phyloP scores from a whole-genome alignment of 108 stramenopile genomes.

The Nitzschia sp. region DNA sequence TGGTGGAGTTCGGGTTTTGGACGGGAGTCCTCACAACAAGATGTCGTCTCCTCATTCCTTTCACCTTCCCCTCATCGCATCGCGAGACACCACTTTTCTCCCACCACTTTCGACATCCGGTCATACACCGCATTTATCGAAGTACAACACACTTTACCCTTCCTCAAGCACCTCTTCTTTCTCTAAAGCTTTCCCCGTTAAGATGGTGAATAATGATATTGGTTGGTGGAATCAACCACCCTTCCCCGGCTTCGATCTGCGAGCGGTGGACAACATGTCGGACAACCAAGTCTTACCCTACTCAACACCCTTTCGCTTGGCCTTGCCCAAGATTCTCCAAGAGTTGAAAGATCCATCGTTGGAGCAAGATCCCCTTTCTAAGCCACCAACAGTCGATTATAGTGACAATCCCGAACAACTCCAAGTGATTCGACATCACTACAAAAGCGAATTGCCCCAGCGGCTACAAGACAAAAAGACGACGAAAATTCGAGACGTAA shows the following conservation, averaged over 20 bases:
- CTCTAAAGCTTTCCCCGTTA: too few species aligned
- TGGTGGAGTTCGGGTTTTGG: too few species aligned
- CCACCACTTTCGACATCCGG: too few species aligned
- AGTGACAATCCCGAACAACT: slow-evolving; percentile 13
- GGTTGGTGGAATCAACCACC: neutral
- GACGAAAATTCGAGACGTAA: neutral
- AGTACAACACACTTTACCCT: too few species aligned
- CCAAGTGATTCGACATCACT: slow-evolving; percentile 8
- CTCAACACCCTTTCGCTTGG: neutral
- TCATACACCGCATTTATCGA: too few species aligned
- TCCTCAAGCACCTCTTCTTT: too few species aligned
- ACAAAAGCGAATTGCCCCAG: slow-evolving; percentile 7
- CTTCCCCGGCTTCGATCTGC: neutral
- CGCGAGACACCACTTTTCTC: too few species aligned
- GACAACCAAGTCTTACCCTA: neutral
- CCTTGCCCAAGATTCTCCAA: neutral
- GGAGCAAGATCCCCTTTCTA: neutral
- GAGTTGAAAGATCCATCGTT: neutral
- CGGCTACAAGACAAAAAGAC: neutral
- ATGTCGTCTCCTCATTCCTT: too few species aligned
- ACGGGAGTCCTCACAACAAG: too few species aligned
- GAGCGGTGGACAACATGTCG: neutral
- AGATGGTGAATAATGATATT: neutral
- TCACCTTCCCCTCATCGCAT: too few species aligned
- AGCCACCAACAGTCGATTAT: too few species aligned